Evolutionary conservation across 108 stramenopile species (phyloP), one percentile per base, ranked within the genome.

Genomic region (Nitzschia sp.): DNA sequence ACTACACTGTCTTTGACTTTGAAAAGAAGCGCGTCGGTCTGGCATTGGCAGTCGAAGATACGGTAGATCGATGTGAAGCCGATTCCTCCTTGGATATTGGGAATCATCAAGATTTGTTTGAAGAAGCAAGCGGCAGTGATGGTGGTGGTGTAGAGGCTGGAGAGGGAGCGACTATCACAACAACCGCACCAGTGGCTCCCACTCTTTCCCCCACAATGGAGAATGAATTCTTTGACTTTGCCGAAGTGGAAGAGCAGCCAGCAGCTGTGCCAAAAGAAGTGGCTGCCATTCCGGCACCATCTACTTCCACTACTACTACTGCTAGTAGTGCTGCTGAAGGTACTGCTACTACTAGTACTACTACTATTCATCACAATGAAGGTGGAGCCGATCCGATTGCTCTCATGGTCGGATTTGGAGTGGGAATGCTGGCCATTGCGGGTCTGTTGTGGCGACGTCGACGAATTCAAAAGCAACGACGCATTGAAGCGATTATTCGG

Each of bases 1-100:
- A 94, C 82, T 98, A 97, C 85, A 79, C 91, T 31, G 94, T 89
- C 34, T 99, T 96, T 79, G 96, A 99, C 83, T 85, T 90, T 65
- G 78, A 63, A 23, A 79, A 88, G n/a, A 58, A 85, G 63, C 86
- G 83, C 26, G 79, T 97, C 30, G 96, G 97, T 9, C 87, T 98
- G 68, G 97, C 97, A n/a, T 33, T 63, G 56, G 74, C 80, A 21
- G 41, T 48, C 1, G 55, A 68, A 32, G 33, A 67, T 44, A 38
- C 65, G 0, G 27, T 23, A 0, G 74, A 80, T 47, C 23, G 56
- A 21, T 80, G 80, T 47, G 33, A 66, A 9, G 53, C 19, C 1
- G 80, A 80, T 56, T n/a, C 53, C 3, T 19, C 34, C 6, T 34
- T 80, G 34, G 79, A 80, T 30, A 64, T 80, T 25, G 32, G 33